A percentile compares a stretch with the other conserved stretches of the same genome.
Conservation (phyloP, 768 basidiomycete species). For the Russula ochroleuca region DNA sequence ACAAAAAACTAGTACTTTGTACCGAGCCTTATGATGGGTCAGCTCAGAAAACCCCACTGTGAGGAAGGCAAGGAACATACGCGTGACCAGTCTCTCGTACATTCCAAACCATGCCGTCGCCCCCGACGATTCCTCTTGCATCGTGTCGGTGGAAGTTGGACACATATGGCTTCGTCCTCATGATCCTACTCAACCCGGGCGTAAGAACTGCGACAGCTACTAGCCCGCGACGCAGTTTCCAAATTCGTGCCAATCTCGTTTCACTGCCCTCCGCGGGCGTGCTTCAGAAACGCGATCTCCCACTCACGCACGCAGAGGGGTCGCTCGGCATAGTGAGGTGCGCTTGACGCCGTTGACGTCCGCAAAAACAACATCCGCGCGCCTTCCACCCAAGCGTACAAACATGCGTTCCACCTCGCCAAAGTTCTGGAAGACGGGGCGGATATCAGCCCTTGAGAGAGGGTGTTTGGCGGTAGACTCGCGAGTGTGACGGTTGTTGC, state of each 20-base stretch:
- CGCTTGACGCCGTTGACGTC: neutral
- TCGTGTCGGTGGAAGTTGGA: constrained; percentile 4
- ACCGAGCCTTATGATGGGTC: neutral
- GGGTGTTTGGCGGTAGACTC: neutral
- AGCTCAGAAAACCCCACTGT: neutral
- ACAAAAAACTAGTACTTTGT: constrained; percentile 13
- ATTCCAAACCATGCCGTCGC: constrained; percentile 4
- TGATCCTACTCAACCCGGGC: neutral
- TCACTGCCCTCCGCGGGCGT: neutral
- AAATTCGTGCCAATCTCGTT: neutral
- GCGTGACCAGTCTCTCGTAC: constrained; percentile 7
- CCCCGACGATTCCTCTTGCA: neutral
- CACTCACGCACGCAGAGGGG: constrained; percentile 3
- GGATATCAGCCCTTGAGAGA: constrained; percentile 10
- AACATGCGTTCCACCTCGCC: constrained; percentile 2
- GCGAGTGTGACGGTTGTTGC: too few relatives aligned
- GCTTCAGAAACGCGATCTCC: neutral
- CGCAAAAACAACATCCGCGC: constrained; percentile 7
- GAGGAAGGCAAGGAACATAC: neutral
- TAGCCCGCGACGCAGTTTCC: neutral
- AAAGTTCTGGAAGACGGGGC: neutral
- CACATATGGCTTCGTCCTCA: neutral
- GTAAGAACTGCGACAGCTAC: neutral
- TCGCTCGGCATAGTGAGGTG: neutral
- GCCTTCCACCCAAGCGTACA: neutral